Conservation (phyloP, 192 early-diverging fungal genomes). For the Coemansia sp. region DNA sequence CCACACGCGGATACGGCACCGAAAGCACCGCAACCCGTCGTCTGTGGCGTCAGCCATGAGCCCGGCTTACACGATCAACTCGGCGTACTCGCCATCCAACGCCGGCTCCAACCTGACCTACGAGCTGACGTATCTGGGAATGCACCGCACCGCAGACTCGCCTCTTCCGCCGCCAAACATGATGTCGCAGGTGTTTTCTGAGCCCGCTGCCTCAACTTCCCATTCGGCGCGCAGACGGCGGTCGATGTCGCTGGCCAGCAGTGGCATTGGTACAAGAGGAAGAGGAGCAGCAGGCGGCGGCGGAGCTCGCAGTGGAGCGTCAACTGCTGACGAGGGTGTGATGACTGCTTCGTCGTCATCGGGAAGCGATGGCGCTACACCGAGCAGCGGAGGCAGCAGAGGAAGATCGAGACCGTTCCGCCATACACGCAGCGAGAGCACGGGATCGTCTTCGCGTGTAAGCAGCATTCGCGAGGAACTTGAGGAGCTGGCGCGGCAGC, state of each 20-base stretch:
- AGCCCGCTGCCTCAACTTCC: neutral
- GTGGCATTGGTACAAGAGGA: neutral
- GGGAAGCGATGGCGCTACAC: neutral
- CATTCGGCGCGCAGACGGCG: neutral
- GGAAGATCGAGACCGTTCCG: conserved; percentile 5
- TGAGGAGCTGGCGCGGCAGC: conserved; percentile 29
- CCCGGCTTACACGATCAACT: conserved; percentile 44
- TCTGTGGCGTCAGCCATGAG: conserved; percentile 30
- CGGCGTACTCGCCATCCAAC: conserved; percentile 51
- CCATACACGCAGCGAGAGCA: conserved; percentile 45
- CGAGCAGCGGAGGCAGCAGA: neutral
- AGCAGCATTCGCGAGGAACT: conserved; percentile 52
- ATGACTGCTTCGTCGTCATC: conserved; percentile 8
- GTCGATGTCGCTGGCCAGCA: conserved; percentile 4
- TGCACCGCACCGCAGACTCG: conserved; percentile 44
- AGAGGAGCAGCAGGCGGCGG: neutral
- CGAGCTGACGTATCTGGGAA: conserved; percentile 49
- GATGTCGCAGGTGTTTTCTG: conserved; percentile 14
- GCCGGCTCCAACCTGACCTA: conserved; percentile 50
- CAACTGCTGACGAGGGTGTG: neutral
- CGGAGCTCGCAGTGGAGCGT: neutral
- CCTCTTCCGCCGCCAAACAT: conserved; percentile 19
- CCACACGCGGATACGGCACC: conserved; percentile 49
- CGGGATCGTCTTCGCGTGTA: conserved; percentile 42
- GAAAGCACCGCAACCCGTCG: conserved; percentile 30